Base-by-base conservation (phyloP, 2,329 filamentous ascomycete genomes). In the Tolypocladium ophioglossoides region DNA sequence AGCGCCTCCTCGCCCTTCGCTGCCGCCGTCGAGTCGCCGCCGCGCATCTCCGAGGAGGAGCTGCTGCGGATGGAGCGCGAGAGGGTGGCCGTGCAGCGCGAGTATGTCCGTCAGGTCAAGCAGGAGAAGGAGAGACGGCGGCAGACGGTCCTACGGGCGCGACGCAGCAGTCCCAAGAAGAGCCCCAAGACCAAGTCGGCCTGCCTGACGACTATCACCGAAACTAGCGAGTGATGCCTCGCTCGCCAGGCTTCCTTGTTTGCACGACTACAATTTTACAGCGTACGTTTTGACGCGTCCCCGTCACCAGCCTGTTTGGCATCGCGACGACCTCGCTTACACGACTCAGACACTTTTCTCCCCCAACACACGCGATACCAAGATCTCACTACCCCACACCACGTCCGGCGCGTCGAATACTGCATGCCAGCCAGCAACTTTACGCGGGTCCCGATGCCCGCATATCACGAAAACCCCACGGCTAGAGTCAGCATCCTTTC, bases 111-210 rank as follows among this genome's bases (percentile, higher is more conserved):
- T 59, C 72, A 76, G 59, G 63, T 80, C 50, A 66, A 77, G 58
- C 65, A 63, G 59, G 79, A 82, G 72, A 80, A 80, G 76, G 79
- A 82, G 70, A 71, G 73, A 53, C 72, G 78, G 40, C 72, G 74
- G 57, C 70, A 73, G 58, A 63, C 64, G 20, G 68, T 71, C 37
- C 61, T 61, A 54, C 62, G 60, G 40, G 50, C 55, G 11, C 54
- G 57, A 24, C 72, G 69, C 63, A 70, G 71, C 62, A 67, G 69
- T 56, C 62, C 72, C 66, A 82, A 79, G 72, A 79, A 77, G 66
- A 71, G 70, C 59, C 66, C 71, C 62, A 78, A 75, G 72, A 69
- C 62, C 62, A 78, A 77, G 71, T 66, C 70, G 52, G 67, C 65
- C 55, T 67, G 70, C 62, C 81, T 84, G 72, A 72, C 78, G 52